These are phyloP conservation scores for Viridothelium virens DNA, from an alignment of 495 filamentous ascomycete species.

Conservation along the genomic window DNA sequence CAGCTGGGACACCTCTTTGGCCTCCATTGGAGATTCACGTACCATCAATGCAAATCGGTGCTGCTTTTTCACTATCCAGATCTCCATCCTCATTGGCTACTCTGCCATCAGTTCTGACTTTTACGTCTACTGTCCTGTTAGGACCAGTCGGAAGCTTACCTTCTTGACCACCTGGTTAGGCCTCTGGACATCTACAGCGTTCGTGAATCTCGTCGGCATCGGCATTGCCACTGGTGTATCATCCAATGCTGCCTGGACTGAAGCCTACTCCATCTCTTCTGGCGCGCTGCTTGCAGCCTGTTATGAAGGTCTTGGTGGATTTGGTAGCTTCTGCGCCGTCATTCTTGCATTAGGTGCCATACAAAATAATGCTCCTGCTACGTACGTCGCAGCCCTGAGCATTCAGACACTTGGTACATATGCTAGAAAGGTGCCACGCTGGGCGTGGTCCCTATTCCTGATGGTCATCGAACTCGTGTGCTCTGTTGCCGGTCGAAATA, in stretches of 20 bases:
- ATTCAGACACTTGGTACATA: conserved; percentile 22
- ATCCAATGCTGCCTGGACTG: conserved; percentile 19
- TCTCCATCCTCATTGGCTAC: conserved; percentile 19
- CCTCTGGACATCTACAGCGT: conserved; percentile 16
- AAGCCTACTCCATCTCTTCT: conserved; percentile 23
- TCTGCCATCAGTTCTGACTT: conserved; percentile 25
- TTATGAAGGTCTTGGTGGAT: conserved; percentile 18
- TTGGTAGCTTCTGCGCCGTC: conserved; percentile 29
- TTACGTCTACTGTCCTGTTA: conserved; percentile 27
- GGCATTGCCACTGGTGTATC: conserved; percentile 23
- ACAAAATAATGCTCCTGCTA: conserved; percentile 24
- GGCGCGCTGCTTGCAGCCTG: conserved; percentile 28
- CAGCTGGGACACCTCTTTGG: conserved; percentile 20
- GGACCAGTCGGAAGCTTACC: conserved; percentile 17
- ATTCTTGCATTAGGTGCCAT: conserved; percentile 23
- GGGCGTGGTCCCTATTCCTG: conserved; percentile 54
- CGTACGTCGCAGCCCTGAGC: conserved; percentile 24
- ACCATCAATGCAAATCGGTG: conserved; percentile 21
- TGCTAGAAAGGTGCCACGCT: conserved; percentile 39
- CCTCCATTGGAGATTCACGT: conserved; percentile 18
- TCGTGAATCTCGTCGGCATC: conserved; percentile 25
- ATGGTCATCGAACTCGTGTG: conserved; percentile 56
- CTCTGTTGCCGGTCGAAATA: conserved; percentile 53
- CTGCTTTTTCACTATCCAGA: conserved; percentile 22
- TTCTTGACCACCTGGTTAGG: conserved; percentile 21